A percentile compares a stretch with the other conserved stretches of the same genome.
Conservation (phyloP, 73 alveolate genomes). For the Blepharisma japonicum region DNA sequence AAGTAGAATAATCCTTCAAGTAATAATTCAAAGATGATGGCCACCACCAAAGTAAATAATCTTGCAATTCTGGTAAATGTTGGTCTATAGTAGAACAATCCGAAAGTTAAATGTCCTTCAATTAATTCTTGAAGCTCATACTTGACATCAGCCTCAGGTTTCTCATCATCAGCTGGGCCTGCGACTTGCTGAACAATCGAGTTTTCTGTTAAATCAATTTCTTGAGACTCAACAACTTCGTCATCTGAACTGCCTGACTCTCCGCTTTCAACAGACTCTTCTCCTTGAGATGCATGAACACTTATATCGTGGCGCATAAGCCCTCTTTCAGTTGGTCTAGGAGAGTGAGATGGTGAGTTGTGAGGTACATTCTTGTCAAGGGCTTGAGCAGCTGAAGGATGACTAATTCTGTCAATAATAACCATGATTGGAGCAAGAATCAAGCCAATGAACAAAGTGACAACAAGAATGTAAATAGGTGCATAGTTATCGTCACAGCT, state of each 20-base stretch:
- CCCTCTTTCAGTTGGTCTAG: too few species aligned
- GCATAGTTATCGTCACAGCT: too few species aligned
- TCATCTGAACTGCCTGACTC: not conserved
- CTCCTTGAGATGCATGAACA: not conserved
- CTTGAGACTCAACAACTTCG: not conserved
- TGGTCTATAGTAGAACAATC: not conserved
- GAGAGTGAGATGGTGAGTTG: too few species aligned
- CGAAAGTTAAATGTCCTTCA: slow-evolving; percentile 23
- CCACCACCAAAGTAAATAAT: not conserved
- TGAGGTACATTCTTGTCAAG: too few species aligned
- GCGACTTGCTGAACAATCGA: not conserved
- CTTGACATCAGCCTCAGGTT: not conserved
- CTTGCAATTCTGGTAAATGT: not conserved
- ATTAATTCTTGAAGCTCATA: not conserved
- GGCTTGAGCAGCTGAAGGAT: too few species aligned
- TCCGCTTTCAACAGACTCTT: not conserved
- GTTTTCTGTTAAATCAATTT: not conserved
- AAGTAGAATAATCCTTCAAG: not conserved
- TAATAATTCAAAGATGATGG: not conserved
- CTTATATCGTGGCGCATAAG: too few species aligned
- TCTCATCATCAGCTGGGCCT: not conserved
- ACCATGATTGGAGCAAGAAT: too few species aligned
- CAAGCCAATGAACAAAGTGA: too few species aligned
- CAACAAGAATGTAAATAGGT: too few species aligned
- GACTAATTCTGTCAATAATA: too few species aligned